Percentiles rank a stretch among this genome's conserved stretches.
phyloP scores from a whole-genome alignment of 1,284 basidiomycete genomes.

The Melampsora larici-populina region DNA sequence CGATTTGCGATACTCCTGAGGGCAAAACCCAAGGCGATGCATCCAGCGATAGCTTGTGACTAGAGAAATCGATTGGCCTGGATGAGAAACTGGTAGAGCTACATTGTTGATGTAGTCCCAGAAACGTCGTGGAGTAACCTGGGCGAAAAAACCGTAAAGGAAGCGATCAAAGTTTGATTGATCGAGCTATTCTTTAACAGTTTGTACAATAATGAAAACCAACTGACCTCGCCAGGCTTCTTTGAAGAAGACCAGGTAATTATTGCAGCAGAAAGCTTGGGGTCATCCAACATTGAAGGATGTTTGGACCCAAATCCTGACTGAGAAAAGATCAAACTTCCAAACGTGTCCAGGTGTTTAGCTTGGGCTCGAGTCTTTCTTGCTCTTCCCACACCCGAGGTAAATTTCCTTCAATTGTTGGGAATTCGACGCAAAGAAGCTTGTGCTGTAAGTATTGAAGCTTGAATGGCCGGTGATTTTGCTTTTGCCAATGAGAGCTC shows the following conservation, averaged over 20 bases:
- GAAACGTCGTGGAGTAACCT: conserved; percentile 18
- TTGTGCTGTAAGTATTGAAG: conserved; percentile 27
- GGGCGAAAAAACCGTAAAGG: not conserved
- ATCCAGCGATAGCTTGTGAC: conserved; percentile 9
- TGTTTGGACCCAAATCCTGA: conserved; percentile 5
- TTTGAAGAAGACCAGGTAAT: conserved; percentile 13
- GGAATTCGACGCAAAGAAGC: not conserved
- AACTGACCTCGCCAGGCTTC: conserved; percentile 11
- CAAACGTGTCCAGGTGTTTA: not conserved
- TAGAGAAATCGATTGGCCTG: not conserved
- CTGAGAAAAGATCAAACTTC: not conserved
- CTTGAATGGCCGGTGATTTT: conserved; percentile 1
- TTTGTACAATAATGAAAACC: not conserved
- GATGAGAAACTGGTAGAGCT: not conserved
- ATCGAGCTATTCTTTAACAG: not conserved
- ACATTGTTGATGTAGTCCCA: not conserved
- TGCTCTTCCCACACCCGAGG: conserved; percentile 3
- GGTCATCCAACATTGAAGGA: conserved; percentile 11
- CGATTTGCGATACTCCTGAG: conserved; percentile 5
- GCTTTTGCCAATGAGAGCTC: no score
- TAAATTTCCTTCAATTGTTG: not conserved
- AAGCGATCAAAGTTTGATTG: not conserved
- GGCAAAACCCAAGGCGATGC: not conserved
- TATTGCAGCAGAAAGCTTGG: not conserved
- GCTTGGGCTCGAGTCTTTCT: conserved; percentile 8